Evolutionary conservation across 495 filamentous ascomycete species (phyloP).

Genomic region (Diplogelasinospora grovesii): DNA sequence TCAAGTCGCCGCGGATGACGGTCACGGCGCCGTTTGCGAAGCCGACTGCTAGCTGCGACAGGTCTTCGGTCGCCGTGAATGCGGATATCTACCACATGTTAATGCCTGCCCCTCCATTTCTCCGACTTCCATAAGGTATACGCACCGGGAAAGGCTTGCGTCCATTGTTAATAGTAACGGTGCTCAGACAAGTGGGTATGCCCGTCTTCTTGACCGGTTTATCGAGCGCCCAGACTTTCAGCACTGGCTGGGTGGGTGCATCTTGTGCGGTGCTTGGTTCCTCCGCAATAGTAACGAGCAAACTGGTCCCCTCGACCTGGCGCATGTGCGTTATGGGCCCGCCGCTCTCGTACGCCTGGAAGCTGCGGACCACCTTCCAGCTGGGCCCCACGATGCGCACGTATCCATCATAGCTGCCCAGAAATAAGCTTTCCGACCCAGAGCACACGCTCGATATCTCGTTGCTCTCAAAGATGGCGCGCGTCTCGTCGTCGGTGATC

Average conservation of each 20-base stretch:
- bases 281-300: conserved; percentile 84
- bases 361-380: conserved; percentile 82
- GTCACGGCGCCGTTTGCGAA: conserved; percentile 95
- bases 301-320: conserved; percentile 79
- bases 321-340: conserved; percentile 87
- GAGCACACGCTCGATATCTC: conserved; percentile 59
- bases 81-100: conserved; percentile 65
- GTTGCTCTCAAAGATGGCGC: conserved; percentile 41
- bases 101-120: conserved; percentile 3
- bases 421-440: conserved; percentile 83
- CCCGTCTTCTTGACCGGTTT: conserved; percentile 92
- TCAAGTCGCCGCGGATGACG: conserved; percentile 85
- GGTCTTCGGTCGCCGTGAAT: conserved; percentile 75
- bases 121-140: not conserved
- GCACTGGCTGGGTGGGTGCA: conserved; percentile 54
- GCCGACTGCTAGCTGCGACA: conserved; percentile 87
- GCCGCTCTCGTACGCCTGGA: conserved; percentile 74
- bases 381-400: conserved; percentile 78
- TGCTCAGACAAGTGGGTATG: conserved; percentile 76
- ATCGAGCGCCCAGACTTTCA: conserved; percentile 96
- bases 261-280: conserved; percentile 61
- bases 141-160: conserved; percentile 84
- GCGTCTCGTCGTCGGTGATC: conserved; percentile 60
- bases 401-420: conserved; percentile 75
- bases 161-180: conserved; percentile 79